Evolutionary conservation across 2,329 filamentous ascomycete species (phyloP).

Genomic region (Thielaviopsis populi): DNA sequence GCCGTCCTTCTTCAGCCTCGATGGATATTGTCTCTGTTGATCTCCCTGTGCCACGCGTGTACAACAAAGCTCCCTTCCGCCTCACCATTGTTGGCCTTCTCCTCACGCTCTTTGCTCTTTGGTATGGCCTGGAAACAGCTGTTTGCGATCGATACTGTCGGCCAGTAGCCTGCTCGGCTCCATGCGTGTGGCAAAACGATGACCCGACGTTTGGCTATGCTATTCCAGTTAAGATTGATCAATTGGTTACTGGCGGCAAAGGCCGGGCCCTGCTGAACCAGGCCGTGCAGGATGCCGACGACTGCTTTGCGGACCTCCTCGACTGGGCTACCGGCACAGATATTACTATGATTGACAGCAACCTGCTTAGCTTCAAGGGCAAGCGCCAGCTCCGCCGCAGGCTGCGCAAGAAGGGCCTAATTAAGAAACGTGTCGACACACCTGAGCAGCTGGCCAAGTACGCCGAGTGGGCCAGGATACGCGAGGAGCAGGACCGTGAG

Average conservation of each 20-base stretch:
- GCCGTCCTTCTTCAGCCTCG: constrained; percentile 9
- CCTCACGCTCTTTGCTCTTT: constrained; percentile 31
- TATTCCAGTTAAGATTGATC: constrained; percentile 46
- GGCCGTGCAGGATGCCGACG: constrained; percentile 30
- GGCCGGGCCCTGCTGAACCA: constrained; percentile 29
- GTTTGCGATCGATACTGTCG: constrained; percentile 42
- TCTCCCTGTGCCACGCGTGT: constrained; percentile 34
- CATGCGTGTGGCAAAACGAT: constrained; percentile 40
- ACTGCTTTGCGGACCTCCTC: constrained; percentile 33
- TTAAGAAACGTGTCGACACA: constrained; percentile 25
- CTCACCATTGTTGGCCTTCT: constrained; percentile 35
- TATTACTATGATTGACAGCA: constrained; percentile 27
- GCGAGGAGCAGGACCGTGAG: constrained; percentile 26
- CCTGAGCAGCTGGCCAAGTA: constrained; percentile 30
- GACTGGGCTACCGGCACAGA: constrained; percentile 32
- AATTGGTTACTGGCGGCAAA: constrained; percentile 41
- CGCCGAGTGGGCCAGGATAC: constrained; percentile 29
- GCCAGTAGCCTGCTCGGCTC: constrained; percentile 34
- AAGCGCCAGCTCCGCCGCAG: constrained; percentile 36
- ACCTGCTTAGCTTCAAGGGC: constrained; percentile 25
- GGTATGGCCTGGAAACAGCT: constrained; percentile 38
- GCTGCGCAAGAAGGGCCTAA: constrained; percentile 33
- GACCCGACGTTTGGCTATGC: constrained; percentile 47
- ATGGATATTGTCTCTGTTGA: constrained; percentile 25
- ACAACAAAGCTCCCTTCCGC: constrained; percentile 30